Conservation (phyloP, 164 flowering plant species). For the Cinnamomum chago region DNA sequence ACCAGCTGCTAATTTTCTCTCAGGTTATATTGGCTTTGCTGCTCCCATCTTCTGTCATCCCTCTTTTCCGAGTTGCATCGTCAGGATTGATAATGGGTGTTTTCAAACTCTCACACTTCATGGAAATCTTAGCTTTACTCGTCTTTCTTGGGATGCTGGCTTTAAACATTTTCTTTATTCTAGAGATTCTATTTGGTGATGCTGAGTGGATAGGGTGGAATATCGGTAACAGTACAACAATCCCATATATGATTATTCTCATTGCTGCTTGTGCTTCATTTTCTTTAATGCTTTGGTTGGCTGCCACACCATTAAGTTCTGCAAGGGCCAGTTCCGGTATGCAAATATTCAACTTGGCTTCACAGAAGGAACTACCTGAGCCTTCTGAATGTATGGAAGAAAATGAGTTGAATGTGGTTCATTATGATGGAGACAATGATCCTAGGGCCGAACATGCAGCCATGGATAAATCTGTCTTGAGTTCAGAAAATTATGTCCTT, state of each 20-base stretch:
- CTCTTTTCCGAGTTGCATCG: constrained; percentile 86
- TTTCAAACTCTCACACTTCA: constrained; percentile 50
- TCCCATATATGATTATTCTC: constrained; percentile 52
- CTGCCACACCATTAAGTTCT: constrained; percentile 80
- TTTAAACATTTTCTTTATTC: constrained; percentile 58
- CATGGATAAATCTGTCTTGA: constrained; percentile 19
- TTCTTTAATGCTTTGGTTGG: constrained; percentile 78
- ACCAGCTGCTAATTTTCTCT: constrained; percentile 71
- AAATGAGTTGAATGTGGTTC: constrained; percentile 18
- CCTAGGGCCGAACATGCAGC: constrained; percentile 19
- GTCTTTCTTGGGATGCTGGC: constrained; percentile 71
- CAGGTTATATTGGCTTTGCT: constrained; percentile 80
- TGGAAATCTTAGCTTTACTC: constrained; percentile 58
- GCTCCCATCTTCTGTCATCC: constrained; percentile 92
- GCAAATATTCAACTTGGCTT: constrained; percentile 49
- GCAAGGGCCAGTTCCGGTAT: constrained; percentile 44
- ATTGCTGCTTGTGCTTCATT: constrained; percentile 50
- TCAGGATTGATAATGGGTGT: constrained; percentile 75
- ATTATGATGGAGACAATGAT: constrained; percentile 28
- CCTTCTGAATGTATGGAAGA: constrained; percentile 27
- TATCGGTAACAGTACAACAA: constrained; percentile 38
- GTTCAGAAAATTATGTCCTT: constrained; percentile 29
- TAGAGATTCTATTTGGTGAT: constrained; percentile 79
- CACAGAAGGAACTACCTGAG: constrained; percentile 21
- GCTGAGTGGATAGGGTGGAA: constrained; percentile 85